phyloP scores from a whole-genome alignment of 2,329 filamentous ascomycete genomes.

The Botrytis medusae region DNA sequence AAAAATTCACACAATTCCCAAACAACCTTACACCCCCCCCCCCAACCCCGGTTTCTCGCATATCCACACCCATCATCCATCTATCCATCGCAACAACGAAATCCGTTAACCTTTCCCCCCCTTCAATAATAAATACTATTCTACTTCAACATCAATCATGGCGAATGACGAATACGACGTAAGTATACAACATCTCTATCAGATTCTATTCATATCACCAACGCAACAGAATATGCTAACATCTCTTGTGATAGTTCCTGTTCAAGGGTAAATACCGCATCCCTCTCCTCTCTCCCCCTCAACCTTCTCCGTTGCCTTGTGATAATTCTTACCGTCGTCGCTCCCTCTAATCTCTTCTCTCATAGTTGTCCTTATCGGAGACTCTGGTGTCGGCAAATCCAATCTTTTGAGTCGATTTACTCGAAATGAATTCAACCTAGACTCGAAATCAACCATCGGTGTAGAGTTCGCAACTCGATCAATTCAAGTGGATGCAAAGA shows the following conservation, averaged over 20 bases:
- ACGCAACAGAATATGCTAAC: conserved; percentile 37
- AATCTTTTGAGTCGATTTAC: conserved; percentile 99
- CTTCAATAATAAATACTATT: conserved; percentile 30
- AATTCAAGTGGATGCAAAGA: conserved; percentile 99
- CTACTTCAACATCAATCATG: conserved; percentile 60
- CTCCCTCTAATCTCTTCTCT: conserved; percentile 28
- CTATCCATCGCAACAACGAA: conserved; percentile 22
- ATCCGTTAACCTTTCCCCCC: conserved; percentile 16
- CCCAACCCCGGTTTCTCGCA: conserved; percentile 15
- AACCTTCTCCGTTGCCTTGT: conserved; percentile 30
- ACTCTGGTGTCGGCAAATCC: conserved; percentile 99
- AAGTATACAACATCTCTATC: conserved; percentile 48
- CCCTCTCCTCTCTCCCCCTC: conserved; percentile 28
- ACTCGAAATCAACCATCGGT: conserved; percentile 99
- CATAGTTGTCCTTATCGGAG: conserved; percentile 94
- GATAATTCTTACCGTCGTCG: conserved; percentile 39
- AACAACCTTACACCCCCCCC: background rate
- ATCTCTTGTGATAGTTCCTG: conserved; percentile 69
- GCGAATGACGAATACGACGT: conserved; percentile 99
- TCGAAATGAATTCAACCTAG: conserved; percentile 99
- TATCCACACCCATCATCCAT: conserved; percentile 24
- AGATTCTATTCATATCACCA: background rate
- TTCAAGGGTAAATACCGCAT: conserved; percentile 77
- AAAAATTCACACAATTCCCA: background rate
- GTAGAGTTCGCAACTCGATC: conserved; percentile 98